A percentile compares a stretch with the other conserved stretches of the same genome.
These are phyloP conservation scores for Solanum hybrid DNA, from an alignment of 305 asterid species.

Conservation along the genomic window DNA sequence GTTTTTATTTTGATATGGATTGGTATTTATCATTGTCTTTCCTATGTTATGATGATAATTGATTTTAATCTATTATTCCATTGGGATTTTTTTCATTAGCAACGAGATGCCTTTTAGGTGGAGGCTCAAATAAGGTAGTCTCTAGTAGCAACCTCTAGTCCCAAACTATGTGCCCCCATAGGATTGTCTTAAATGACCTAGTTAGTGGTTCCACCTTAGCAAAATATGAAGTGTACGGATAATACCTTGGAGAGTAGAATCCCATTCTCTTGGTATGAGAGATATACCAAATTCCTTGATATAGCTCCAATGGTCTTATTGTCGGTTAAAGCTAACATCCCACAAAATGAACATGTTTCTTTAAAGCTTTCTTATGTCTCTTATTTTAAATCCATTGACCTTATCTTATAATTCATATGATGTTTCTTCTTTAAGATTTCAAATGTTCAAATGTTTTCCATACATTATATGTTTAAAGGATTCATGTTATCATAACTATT, in stretches of 20 bases:
- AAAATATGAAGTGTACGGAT: not conserved
- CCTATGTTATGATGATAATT: not conserved
- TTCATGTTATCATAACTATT: not conserved
- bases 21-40: not conserved
- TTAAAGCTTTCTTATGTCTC: not conserved
- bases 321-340: not conserved
- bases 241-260: not conserved
- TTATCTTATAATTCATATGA: no score
- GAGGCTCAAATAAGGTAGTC: not conserved
- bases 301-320: not conserved
- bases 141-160: not conserved
- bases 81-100: not conserved
- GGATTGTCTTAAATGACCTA: not conserved
- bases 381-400: not conserved
- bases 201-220: not conserved
- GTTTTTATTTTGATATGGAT: not conserved
- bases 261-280: not conserved
- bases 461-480: not conserved
- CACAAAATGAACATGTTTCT: not conserved
- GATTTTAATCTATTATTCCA: no score
- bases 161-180: not conserved
- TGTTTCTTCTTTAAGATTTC: not conserved
- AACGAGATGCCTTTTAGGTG: not conserved
- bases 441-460: not conserved
- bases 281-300: not conserved